Base-by-base conservation (phyloP, 257 asterid genomes). In the Dorcoceras hygrometricum region DNA sequence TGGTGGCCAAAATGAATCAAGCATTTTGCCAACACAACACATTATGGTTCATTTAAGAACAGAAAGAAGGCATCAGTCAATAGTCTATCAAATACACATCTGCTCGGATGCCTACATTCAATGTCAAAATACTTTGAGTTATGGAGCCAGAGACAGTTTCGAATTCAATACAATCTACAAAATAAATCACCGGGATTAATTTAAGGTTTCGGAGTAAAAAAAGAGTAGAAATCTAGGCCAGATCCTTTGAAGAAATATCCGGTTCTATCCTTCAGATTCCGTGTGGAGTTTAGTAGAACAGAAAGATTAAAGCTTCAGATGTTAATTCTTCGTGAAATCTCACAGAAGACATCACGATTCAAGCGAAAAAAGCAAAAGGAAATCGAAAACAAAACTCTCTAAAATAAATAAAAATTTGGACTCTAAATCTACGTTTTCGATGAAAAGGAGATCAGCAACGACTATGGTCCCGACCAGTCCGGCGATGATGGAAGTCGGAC, bases 381-480 rank as follows among this genome's bases (percentile, higher is more conserved):
- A 55, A 63, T 8, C 20, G 27, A 57, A 5, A 6, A 20, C 63
- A 1, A 28, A 31, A 34, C 20, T 8, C 2, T 6, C 18, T 10
- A n/a, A 20, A 71, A 32, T 18, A 28, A 67, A 23, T 18, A 43
- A 10, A 25, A 54, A 61, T 23, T n/a, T 23, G 19, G 19, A 34
- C 1, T 23, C 10, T 3, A 31, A 46, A 32, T 2, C 70, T 51
- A 87, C 95, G 77, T 87, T 87, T 71, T 85, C 83, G 61, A 87
- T 32, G 76, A 89, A 87, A 75, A 85, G 72, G 69, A 81, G 80
- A 59, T 89, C 84, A 69, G 79, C 83, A 4, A 83, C 92, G 74
- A 89, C 86, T 23, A 83, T 79, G 6, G 91, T 28, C 46, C 89
- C 95, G 60, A 89, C 70, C 64, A 87, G 76, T 25, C 87, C 87